Evolutionary conservation across 78 protist species (phyloP).

Genomic region (Ministeria vibrans): DNA sequence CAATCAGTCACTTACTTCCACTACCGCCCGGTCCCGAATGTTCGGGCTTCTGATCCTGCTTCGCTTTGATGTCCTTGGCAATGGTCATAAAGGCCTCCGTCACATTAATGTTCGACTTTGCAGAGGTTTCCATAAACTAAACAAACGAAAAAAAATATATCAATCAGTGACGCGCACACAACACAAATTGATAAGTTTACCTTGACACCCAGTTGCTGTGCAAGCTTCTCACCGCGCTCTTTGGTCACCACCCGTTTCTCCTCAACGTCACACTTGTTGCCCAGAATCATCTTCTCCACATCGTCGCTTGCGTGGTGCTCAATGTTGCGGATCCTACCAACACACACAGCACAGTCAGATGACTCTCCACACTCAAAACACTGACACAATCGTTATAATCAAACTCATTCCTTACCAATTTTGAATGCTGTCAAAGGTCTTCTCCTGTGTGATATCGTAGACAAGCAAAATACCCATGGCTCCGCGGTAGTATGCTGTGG

Average conservation of each 20-base stretch:
- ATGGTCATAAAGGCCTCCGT: slow-evolving; percentile 43
- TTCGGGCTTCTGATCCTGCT: slow-evolving; percentile 34
- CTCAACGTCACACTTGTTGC: slow-evolving; percentile 91
- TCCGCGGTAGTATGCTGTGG: slow-evolving; percentile 94
- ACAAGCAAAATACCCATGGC: slow-evolving; percentile 86
- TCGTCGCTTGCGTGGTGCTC: slow-evolving; percentile 89
- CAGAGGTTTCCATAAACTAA: slow-evolving; percentile 52
- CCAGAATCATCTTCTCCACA: slow-evolving; percentile 89
- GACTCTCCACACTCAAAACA: too few relatives aligned
- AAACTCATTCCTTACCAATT: too few relatives aligned
- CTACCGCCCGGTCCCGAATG: too few relatives aligned
- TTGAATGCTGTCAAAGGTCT: slow-evolving; percentile 69
- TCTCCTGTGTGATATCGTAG: slow-evolving; percentile 89
- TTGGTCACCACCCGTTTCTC: slow-evolving; percentile 64
- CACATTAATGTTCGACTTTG: slow-evolving; percentile 53
- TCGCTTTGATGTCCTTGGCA: slow-evolving; percentile 34
- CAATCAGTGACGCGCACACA: neutral
- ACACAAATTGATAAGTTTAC: neutral
- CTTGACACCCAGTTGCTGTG: slow-evolving; percentile 48
- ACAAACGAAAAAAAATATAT: neutral
- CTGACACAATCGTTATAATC: too few relatives aligned
- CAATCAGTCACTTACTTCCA: too few relatives aligned
- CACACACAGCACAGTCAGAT: too few relatives aligned
- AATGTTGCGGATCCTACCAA: slow-evolving; percentile 84
- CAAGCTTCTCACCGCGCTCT: slow-evolving; percentile 40